Evolutionary conservation across 345 rosid species (phyloP), one percentile per base, ranked within the genome.

Genomic region (Arabis alpina): DNA sequence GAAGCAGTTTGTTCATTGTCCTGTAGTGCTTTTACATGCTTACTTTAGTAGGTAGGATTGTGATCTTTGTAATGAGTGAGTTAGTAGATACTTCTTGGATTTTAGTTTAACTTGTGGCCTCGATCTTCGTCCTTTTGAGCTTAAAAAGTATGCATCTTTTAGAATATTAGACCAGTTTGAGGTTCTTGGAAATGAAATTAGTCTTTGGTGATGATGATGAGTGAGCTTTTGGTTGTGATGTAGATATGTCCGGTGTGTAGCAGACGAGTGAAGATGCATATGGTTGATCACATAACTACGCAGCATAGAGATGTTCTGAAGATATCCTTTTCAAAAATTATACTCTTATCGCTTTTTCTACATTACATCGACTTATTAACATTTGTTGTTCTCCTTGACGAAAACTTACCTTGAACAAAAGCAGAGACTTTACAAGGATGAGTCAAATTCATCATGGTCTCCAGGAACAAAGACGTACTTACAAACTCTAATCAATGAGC

Each of bases 381-480:
- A 39, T 45, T 64, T 64, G 71, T 15, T 15, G 53, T 82, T 75
- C 94, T 75, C 92, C 97, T 88, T 91, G 82, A 91, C 86, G 52
- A 53, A 40, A 54, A 56, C 61, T 81, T 83, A 91, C 96, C 74
- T 82, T 70, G 83, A 83, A 71, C 88, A 83, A 59, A 83, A 74
- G 61, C 75, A 86, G 72, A 87, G 80, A 64, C 74, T 74, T 50
- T 62, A 71, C 76, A 87, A 84, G 81, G 78, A 74, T 12, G 82
- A 80, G 40, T 76, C 80, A 16, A 60, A 74, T 77, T 79, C 85
- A 66, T 45, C 75, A 34, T 53, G 76, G 48, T 77, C 79, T 14
- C 65, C 70, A 41, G 42, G 80, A 73, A 85, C 77, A 70, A 79
- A 72, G 66, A 89, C 81, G 69, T 75, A 83, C 52, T 77, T 80